Percentiles rank a stretch among this genome's conserved stretches.
These are phyloP conservation scores for Gossypium raimondii DNA, from an alignment of 345 rosid species.

Conservation along the genomic window DNA sequence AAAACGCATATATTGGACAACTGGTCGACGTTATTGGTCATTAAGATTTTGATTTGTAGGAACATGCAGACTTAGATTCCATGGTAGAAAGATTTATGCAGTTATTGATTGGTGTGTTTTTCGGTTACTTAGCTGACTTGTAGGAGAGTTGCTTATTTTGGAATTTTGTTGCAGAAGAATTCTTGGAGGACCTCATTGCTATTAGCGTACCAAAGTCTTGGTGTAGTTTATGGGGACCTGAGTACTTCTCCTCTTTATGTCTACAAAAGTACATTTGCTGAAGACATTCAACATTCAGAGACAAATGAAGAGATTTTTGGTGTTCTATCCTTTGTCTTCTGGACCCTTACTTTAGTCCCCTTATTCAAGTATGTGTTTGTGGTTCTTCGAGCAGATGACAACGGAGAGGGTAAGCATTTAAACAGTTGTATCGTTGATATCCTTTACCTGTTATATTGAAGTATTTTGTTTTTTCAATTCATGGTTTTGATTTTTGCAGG, in stretches of 20 bases:
- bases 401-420: conserved; percentile 78
- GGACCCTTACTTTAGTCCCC: conserved; percentile 97
- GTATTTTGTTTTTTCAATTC: background rate
- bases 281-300: conserved; percentile 87
- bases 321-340: conserved; percentile 89
- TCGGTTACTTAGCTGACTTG: conserved; percentile 1
- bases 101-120: background rate
- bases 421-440: background rate
- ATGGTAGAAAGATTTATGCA: background rate
- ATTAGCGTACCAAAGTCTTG: conserved; percentile 95
- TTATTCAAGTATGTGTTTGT: conserved; percentile 89
- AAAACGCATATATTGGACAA: background rate
- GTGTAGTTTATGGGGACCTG: conserved; percentile 96
- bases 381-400: conserved; percentile 94
- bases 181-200: conserved; percentile 83
- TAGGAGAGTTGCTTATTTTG: conserved; percentile 7
- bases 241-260: conserved; percentile 95
- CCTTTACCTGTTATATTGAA: background rate
- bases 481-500: conserved; percentile 39
- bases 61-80: background rate
- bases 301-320: conserved; percentile 95
- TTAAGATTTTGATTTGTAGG: background rate
- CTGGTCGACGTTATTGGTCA: background rate
- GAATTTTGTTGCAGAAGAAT: conserved; percentile 46
- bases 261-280: conserved; percentile 93